Base-by-base conservation (phyloP, 352 stramenopile genomes). In the Globisporangium cylindrosporum region DNA sequence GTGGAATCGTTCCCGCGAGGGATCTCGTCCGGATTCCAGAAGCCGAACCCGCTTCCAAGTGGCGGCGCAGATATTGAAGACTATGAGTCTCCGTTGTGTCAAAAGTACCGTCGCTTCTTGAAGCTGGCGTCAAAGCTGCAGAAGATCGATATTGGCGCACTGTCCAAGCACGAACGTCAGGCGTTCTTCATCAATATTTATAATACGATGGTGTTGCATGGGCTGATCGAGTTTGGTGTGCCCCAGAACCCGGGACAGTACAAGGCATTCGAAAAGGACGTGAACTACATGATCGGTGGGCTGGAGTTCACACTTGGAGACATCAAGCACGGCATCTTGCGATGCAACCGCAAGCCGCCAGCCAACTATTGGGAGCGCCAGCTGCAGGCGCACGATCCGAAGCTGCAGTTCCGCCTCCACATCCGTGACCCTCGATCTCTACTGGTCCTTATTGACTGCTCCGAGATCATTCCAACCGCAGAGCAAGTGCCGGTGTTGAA, bases 181-280 rank as follows among this genome's bases (percentile, higher is more conserved):
- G 82, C 87, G 1, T 96, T 96, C 63, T 96, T 96, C 63, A 94
- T 96, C 81, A 96, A 96, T 75, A 78, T 94, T 59, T 94, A 94
- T 78, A 96, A 96, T 69, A 84, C 82, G 2, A 94, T 94, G 88
- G 88, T 93, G 55, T 78, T 96, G 29, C 88, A 96, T 62, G 88
- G 86, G 9, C 74, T 94, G 34, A 86, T 96, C 62, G 88, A 94
- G 71, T 92, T 96, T 54, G 86, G 86, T 27, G 76, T 92, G 38
- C 88, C 88, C n/a, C 85, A 96, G 68, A 96, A 93, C 49, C 75
- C 87, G 4, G 86, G 84, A 4, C 86, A 94, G 70, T 93, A 91
- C 77, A 88, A 86, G 56, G 78, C 86, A 22, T 96, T 96, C 66
- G 87, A 94, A 69, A 85, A 89, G 34, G 87, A 94, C 65, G 85